Evolutionary conservation across 1,139 yeast species (phyloP).

Genomic region (Pichia sp.): DNA sequence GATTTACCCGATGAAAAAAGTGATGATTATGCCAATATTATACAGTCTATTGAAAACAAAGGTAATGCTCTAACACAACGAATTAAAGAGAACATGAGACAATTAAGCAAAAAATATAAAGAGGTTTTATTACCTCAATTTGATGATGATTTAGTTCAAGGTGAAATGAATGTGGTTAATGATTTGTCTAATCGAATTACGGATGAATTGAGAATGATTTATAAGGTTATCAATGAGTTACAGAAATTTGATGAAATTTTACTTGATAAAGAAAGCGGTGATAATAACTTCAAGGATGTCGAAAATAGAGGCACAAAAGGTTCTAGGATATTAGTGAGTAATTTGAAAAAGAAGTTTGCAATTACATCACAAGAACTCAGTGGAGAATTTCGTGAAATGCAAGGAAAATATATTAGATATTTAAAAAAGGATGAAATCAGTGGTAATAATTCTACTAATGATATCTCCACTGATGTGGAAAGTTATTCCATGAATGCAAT

Average conservation of each 20-base stretch:
- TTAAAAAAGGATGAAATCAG: constrained; percentile 55
- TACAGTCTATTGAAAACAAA: constrained; percentile 15
- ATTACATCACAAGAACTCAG: constrained; percentile 74
- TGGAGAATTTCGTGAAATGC: constrained; percentile 75
- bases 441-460: constrained; percentile 6
- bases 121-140: constrained; percentile 83
- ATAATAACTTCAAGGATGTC: constrained; percentile 21
- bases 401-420: constrained; percentile 78
- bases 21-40: constrained; percentile 11
- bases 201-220: constrained; percentile 67
- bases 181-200: constrained; percentile 69
- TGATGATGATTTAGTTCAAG: constrained; percentile 42
- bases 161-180: constrained; percentile 44
- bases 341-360: constrained; percentile 81
- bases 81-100: constrained; percentile 36
- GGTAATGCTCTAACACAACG: constrained; percentile 14
- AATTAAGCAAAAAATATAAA: constrained; percentile 64
- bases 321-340: constrained; percentile 52
- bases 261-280: constrained; percentile 39
- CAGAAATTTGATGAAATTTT: constrained; percentile 20
- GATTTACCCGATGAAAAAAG: neutral
- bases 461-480: constrained; percentile 15
- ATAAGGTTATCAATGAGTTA: constrained; percentile 54
- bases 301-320: constrained; percentile 5
- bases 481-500: constrained; percentile 22